A percentile compares a stretch with the other conserved stretches of the same genome.
These are phyloP conservation scores for Arthrobotrys sphaeroides DNA, from an alignment of 2,329 filamentous ascomycete species.

Conservation along the genomic window DNA sequence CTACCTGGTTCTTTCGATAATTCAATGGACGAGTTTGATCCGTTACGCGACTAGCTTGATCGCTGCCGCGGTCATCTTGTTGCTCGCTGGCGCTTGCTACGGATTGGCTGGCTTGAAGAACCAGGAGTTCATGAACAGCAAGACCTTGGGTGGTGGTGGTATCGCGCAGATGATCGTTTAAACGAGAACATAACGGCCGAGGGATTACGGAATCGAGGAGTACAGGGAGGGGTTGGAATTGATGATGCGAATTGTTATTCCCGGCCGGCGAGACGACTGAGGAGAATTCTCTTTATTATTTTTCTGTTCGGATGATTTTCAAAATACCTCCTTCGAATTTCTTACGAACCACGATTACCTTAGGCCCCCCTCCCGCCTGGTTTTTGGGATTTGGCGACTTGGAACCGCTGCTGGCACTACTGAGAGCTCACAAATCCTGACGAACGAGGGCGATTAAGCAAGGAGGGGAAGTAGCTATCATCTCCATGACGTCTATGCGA, in stretches of 20 bases:
- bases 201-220: background rate
- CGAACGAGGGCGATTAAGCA: no score
- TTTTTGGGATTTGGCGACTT: background rate
- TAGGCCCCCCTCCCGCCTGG: background rate
- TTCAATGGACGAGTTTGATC: constrained; percentile 86
- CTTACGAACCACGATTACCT: constrained; percentile 15
- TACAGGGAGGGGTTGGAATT: background rate
- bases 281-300: background rate
- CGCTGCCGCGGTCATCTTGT: constrained; percentile 82
- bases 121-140: constrained; percentile 88
- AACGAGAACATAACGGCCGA: background rate
- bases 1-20: constrained; percentile 79
- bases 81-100: constrained; percentile 83
- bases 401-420: constrained; percentile 9
- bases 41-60: constrained; percentile 75
- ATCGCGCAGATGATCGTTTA: constrained; percentile 98
- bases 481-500: background rate
- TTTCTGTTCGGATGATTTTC: background rate
- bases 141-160: constrained; percentile 91
- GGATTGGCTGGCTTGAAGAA: constrained; percentile 79
- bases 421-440: background rate
- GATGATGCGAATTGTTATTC: background rate
- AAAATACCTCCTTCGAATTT: background rate
- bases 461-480: no score
- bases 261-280: constrained; percentile 14